phyloP scores from a whole-genome alignment of 1,139 yeast genomes.

The Taiozyma sp. region DNA sequence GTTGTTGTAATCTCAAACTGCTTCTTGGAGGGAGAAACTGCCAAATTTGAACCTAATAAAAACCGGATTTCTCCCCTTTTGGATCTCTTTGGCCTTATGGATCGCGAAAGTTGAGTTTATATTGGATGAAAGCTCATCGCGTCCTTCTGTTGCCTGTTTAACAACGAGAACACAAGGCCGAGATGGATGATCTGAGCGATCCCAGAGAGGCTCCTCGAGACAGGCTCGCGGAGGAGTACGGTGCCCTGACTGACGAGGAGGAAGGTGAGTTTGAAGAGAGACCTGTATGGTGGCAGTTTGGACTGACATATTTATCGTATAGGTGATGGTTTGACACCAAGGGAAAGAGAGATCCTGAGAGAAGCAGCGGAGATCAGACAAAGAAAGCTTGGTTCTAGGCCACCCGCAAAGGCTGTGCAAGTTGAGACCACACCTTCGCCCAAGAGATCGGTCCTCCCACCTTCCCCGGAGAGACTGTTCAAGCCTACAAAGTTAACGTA shows the following conservation, averaged over 20 bases:
- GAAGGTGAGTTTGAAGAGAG: constrained; percentile 3
- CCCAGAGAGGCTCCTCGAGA: constrained; percentile 8
- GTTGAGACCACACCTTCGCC: constrained; percentile 17
- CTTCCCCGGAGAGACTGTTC: neutral
- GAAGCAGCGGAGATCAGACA: neutral
- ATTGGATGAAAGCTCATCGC: neutral
- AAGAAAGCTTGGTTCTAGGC: neutral
- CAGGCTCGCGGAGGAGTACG: constrained; percentile 5
- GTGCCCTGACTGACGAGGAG: constrained; percentile 12
- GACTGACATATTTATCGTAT: neutral
- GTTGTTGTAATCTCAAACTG: too few relatives aligned
- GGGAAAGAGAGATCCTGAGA: constrained; percentile 6
- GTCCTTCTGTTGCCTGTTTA: neutral
- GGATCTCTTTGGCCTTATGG: neutral
- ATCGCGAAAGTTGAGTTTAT: neutral
- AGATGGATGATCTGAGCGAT: constrained; percentile 13
- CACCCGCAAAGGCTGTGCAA: neutral
- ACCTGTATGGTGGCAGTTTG: neutral
- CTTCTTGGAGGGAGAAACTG: too few relatives aligned
- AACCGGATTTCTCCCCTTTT: too few relatives aligned
- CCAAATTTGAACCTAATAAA: too few relatives aligned
- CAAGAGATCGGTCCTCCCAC: neutral
- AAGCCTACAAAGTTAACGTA: constrained; percentile 3
- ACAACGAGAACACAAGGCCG: neutral
- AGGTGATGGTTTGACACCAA: constrained; percentile 23